Conservation (phyloP, 2,329 filamentous ascomycete genomes). For the Diplodia seriata region DNA sequence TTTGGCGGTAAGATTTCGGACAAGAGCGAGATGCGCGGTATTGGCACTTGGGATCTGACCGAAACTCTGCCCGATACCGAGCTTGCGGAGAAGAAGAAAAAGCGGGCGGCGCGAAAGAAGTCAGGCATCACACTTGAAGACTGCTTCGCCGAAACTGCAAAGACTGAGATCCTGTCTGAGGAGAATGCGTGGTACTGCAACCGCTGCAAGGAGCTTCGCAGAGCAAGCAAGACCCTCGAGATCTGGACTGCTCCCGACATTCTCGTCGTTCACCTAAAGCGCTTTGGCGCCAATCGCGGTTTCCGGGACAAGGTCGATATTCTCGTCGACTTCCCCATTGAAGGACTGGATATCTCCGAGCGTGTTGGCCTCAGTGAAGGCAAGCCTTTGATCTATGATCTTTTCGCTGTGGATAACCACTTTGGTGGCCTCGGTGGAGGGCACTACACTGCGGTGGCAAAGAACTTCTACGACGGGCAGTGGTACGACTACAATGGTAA, state of each 20-base stretch:
- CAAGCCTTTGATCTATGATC: conserved; percentile 85
- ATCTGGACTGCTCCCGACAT: conserved; percentile 97
- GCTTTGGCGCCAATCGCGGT: conserved; percentile 84
- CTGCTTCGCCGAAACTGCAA: conserved; percentile 92
- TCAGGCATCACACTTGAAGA: conserved; percentile 85
- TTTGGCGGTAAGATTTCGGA: conserved; percentile 61
- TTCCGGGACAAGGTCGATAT: conserved; percentile 92
- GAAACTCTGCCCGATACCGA: conserved; percentile 64
- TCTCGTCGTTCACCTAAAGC: conserved; percentile 91
- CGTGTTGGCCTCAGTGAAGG: conserved; percentile 81
- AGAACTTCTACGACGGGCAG: conserved; percentile 84
- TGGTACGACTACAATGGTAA: conserved; percentile 98
- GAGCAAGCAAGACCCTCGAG: conserved; percentile 95
- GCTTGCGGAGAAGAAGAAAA: conserved; percentile 67
- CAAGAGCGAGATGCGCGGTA: conserved; percentile 63
- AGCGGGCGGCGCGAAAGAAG: conserved; percentile 70
- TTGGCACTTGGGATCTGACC: conserved; percentile 64
- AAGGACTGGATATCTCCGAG: conserved; percentile 80
- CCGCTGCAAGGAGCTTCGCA: conserved; percentile 89
- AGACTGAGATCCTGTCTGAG: conserved; percentile 90
- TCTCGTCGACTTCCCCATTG: conserved; percentile 87
- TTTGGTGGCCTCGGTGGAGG: conserved; percentile 92
- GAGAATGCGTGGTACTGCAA: conserved; percentile 98
- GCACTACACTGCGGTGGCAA: conserved; percentile 93
- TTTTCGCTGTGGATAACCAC: conserved; percentile 96